Evolutionary conservation across 345 rosid genomes (phyloP).

Genomic region (Arabis alpina): DNA sequence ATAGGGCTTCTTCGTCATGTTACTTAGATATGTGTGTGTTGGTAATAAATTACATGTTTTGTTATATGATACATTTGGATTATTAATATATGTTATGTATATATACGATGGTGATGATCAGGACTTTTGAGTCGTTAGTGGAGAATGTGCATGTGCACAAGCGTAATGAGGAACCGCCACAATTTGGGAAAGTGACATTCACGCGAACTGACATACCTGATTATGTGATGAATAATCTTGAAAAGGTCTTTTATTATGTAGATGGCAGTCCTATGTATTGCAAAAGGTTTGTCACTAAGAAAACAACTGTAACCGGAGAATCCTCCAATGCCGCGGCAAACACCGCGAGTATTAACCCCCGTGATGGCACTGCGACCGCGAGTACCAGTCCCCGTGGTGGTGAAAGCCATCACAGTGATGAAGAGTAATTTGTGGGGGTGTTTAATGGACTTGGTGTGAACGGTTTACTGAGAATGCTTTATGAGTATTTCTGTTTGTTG

Average conservation of each 20-base stretch:
- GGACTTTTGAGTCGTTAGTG: background rate
- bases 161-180: background rate
- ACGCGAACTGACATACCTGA: background rate
- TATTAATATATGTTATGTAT: background rate
- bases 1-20: background rate
- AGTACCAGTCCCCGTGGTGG: background rate
- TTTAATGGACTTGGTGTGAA: background rate
- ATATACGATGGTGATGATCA: conserved; percentile 13
- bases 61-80: background rate
- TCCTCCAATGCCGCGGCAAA: background rate
- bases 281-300: background rate
- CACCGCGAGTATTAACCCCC: background rate
- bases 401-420: background rate
- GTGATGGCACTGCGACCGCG: background rate
- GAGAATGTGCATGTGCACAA: background rate
- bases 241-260: background rate
- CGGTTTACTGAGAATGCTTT: background rate
- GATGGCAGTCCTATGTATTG: background rate
- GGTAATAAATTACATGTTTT: background rate
- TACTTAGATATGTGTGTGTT: background rate
- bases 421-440: background rate
- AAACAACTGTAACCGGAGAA: too few relatives aligned
- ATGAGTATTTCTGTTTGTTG: background rate
- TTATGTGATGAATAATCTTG: background rate
- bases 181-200: conserved; percentile 29